Percentiles rank a stretch among this genome's conserved stretches.
Evolutionary conservation across 2,329 filamentous ascomycete genomes (phyloP).

Genomic region (Colletotrichum plurivorum): DNA sequence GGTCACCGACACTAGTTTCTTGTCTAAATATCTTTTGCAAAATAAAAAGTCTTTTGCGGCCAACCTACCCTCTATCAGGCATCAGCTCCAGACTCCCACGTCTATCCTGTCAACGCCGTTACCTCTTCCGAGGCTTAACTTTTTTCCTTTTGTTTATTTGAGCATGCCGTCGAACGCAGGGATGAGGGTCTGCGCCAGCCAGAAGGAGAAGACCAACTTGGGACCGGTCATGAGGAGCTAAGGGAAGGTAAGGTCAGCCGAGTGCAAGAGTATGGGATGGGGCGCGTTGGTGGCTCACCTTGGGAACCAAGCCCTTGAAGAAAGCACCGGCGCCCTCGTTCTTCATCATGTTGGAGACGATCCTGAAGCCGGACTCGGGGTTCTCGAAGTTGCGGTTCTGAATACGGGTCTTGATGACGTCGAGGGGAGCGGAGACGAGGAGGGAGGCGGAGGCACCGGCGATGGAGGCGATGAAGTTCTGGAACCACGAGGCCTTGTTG

Average conservation of each 20-base stretch:
- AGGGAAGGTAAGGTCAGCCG: constrained; percentile 38
- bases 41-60: constrained; percentile 17
- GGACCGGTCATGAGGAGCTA: constrained; percentile 97
- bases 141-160: constrained; percentile 45
- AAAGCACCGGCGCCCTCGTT: constrained; percentile 89
- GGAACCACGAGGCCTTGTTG: constrained; percentile 92
- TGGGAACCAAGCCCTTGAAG: constrained; percentile 98
- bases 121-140: constrained; percentile 10
- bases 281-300: constrained; percentile 64
- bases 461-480: constrained; percentile 98
- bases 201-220: constrained; percentile 99
- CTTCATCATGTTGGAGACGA: constrained; percentile 92
- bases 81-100: constrained; percentile 24
- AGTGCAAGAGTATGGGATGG: neutral
- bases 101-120: constrained; percentile 43
- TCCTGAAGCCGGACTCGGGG: constrained; percentile 93
- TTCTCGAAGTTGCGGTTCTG: constrained; percentile 99
- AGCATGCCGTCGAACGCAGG: constrained; percentile 81
- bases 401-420: constrained; percentile 98
- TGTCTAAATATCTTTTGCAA: constrained; percentile 16
- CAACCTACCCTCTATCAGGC: constrained; percentile 54
- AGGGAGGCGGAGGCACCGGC: constrained; percentile 96
- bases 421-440: constrained; percentile 93
- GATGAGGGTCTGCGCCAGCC: constrained; percentile 98
- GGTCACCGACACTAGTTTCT: constrained; percentile 10